Evolutionary conservation across 2,329 filamentous ascomycete species (phyloP), one percentile per base, ranked within the genome.

Genomic region (Clonostachys sp.): DNA sequence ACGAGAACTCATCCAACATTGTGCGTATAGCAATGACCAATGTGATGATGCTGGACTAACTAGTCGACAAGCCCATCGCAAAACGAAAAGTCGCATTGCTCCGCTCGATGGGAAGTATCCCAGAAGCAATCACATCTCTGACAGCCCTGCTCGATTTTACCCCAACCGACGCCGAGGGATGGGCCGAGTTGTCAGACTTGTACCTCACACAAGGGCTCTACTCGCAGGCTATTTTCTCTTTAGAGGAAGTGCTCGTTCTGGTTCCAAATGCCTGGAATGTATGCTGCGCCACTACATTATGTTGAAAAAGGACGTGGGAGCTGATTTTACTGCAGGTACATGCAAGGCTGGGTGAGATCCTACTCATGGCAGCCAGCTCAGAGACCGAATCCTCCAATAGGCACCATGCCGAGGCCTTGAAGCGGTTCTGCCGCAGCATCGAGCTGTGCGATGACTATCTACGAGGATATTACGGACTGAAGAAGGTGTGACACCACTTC

Each of bases 221-320:
- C 60, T 71, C 84, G 13, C 92, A 97, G 65, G 88, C 91, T 38
- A 83, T 96, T 45, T 96, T 87, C 65, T 86, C 90, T 50, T 71
- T 96, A 41, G 94, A 99, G 65, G 94, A 99, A 65, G 90, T 95
- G 17, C 68, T 99, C 41, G 73, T 97, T 45, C 75, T 95, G 48
- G 81, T 83, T 46, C 92, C 94, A 5, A 95, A 96, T 71, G 89
- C 92, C 17, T 99, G 94, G 91, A 97, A 95, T 73, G 89, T 94
- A 65, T 64, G 87, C 65, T 50, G 35, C n/a, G 12, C 16, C 24
- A 34, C 18, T 45, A 7, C 18, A 42, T 12, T 12, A 6, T 41
- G 14, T 24, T 16, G 20, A 20, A 18, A 6, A 48, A 24, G 17
- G 18, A 16, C 38, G 12, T n/a, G 38, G 9, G 24, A 30, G 24